A percentile compares a stretch with the other conserved stretches of the same genome.
Evolutionary conservation across 352 stramenopile species (phyloP).

Genomic region (Detonula confervacea): DNA sequence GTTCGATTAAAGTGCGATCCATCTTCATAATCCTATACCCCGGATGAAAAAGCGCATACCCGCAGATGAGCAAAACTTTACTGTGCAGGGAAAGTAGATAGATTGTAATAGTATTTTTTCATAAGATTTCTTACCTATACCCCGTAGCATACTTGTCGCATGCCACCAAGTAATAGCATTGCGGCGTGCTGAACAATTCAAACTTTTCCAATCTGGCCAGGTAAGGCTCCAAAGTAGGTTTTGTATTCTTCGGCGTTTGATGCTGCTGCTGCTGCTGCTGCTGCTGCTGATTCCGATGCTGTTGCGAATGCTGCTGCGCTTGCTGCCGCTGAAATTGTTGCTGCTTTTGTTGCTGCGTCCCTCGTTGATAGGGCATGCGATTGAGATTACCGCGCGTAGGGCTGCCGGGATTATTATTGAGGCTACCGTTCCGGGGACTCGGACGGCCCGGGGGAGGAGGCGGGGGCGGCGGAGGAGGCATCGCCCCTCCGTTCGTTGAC

Average conservation of each 20-base stretch:
- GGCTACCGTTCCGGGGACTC: neutral
- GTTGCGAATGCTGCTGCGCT: neutral
- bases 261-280: slow-evolving; percentile 13
- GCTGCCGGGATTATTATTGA: too few species aligned
- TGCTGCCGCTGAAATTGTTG: neutral
- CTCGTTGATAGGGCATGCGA: neutral
- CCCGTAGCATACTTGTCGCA: slow-evolving; percentile 69
- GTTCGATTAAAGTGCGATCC: slow-evolving; percentile 85
- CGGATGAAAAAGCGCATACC: too few species aligned
- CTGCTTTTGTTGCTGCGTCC: neutral
- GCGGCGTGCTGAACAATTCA: slow-evolving; percentile 82
- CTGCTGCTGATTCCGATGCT: neutral
- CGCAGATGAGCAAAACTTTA: too few species aligned
- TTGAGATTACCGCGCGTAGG: neutral
- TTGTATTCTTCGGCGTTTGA: neutral
- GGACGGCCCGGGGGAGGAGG: neutral
- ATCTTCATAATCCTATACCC: slow-evolving; percentile 85
- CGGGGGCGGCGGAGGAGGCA: too few species aligned
- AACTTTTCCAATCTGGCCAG: slow-evolving; percentile 78
- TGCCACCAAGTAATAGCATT: slow-evolving; percentile 84
- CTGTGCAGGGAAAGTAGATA: too few species aligned
- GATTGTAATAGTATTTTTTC: too few species aligned
- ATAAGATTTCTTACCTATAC: too few species aligned
- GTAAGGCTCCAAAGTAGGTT: slow-evolving; percentile 77
- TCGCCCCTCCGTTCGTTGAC: too few species aligned